Base-by-base conservation (phyloP, 768 basidiomycete genomes). In the Neoboletus brunneissimus region DNA sequence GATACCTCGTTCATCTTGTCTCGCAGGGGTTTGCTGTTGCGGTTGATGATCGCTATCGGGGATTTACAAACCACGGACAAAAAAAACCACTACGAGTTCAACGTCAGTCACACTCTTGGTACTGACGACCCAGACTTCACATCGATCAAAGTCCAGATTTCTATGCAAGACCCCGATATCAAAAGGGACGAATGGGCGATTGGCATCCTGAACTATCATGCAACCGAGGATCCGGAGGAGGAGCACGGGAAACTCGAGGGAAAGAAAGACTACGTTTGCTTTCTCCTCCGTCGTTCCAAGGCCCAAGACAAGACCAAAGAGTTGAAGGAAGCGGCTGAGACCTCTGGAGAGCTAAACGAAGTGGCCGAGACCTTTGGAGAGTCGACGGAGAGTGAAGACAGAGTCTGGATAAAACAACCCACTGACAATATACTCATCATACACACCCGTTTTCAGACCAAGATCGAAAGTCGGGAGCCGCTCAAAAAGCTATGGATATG, bases 11-110 rank as follows among this genome's bases (percentile, higher is more conserved):
- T 65, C 10, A 32, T 45, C 10, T 16, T 65, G 27, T 53, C 53
- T 27, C 61, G 62, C 44, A 51, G 34, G 18, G 65, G 64, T 10
- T 54, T 65, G 29, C 54, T 45, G 43, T 23, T 65, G 48, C 48
- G 37, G 15, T 49, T 65, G 3, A 55, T 54, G 49, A 47, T 65
- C 20, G 48, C 43, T 22, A 51, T 48, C n/a, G 54, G 65, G 15
- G 45, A 57, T 41, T 16, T 48, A 35, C 34, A 11, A 6, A 7
- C 22, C 8, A 32, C 20, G 13, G 31, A 16, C 0, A 11, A 12
- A 23, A 5, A 22, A 1, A 18, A 34, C 11, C 16, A 3, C 16
- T 48, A 48, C 34, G 34, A 25, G 48, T 35, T 48, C 48, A 11
- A 10, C 11, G 23, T 34, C 32, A 35, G 48, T 25, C 48, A 48